Evolutionary conservation across 495 filamentous ascomycete genomes (phyloP), one percentile per base, ranked within the genome.

Genomic region (Lophiostoma macrostomum): DNA sequence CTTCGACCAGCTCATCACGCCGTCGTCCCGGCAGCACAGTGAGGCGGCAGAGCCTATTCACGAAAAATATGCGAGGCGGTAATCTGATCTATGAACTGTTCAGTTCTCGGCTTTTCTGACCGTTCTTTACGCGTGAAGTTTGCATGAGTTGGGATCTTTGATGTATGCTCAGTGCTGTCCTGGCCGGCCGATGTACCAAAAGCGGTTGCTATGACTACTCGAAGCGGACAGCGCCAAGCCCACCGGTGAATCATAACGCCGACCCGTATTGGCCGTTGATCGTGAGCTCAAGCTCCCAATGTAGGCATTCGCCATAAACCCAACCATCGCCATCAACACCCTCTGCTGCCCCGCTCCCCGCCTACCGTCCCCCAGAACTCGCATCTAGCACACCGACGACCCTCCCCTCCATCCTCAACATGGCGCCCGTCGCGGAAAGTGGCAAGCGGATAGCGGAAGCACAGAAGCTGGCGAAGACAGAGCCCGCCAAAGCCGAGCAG

Each of bases 401-500:
- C 2, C 16, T 10, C 24, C 29, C 27, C 41, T 41, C 29, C 23
- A 20, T 45, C 31, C 19, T 35, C 37, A 55, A 14, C 60, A 83
- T 82, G 80, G 74, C 78, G 50, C 63, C 73, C 46, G 72, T 70
- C 54, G 61, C 76, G 29, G 71, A 73, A 53, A 73, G 75, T 62
- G 71, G 75, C 47, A 76, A 78, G 70, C 79, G 79, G 73, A 79
- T 88, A 74, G 77, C 85, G 72, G 88, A 95, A 80, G 91, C 89
- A 69, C 82, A 91, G 78, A 80, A 85, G 73, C 73, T 95, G 53
- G 79, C 77, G 50, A 90, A 87, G 74, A 78, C 80, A 54, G 79
- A 95, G 65, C 83, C 88, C 48, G 72, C 75, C 45, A 87, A 87
- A 74, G 91, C 91, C 45, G 88, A 89, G 70, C 73, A 75, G 49